These are phyloP conservation scores for Escovopsis sp. DNA, from an alignment of 2,329 filamentous ascomycete genomes.

Conservation along the genomic window DNA sequence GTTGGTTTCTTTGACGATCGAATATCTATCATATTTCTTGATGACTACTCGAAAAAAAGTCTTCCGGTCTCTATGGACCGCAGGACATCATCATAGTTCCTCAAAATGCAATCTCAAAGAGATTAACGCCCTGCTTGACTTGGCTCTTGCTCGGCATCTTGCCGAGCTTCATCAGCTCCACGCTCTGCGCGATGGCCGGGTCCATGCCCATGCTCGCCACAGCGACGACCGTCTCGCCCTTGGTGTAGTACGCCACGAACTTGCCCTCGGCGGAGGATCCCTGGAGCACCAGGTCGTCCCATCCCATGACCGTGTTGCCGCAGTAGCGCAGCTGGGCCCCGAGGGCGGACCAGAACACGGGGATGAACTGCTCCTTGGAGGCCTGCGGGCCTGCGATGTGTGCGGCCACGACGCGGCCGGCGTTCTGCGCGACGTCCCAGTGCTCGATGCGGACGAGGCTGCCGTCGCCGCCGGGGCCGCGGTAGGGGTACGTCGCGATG, in stretches of 20 bases:
- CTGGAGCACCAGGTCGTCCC: conserved; percentile 70
- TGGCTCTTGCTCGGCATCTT: conserved; percentile 76
- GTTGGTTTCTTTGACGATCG: no score
- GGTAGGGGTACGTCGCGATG: conserved; percentile 89
- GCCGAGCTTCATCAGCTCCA: conserved; percentile 68
- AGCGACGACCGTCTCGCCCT: conserved; percentile 75
- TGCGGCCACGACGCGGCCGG: conserved; percentile 64
- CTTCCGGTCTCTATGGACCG: no score
- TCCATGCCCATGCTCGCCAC: conserved; percentile 86
- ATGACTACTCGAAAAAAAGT: no score
- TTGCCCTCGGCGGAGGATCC: conserved; percentile 64
- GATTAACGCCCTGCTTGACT: conserved; percentile 47
- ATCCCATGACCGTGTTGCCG: conserved; percentile 68
- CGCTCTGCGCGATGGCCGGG: conserved; percentile 67
- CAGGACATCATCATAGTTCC: no score
- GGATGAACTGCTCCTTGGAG: conserved; percentile 61
- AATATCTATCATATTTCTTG: not conserved
- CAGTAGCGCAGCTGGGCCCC: conserved; percentile 86
- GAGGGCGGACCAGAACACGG: conserved; percentile 92
- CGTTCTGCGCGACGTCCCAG: conserved; percentile 96
- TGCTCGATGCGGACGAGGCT: conserved; percentile 76
- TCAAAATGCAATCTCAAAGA: not conserved
- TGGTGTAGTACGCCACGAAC: conserved; percentile 81
- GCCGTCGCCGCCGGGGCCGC: conserved; percentile 71
- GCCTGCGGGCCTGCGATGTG: conserved; percentile 53